Conservation (phyloP, 192 early-diverging fungal species). For the Allomyces arbusculus region DNA sequence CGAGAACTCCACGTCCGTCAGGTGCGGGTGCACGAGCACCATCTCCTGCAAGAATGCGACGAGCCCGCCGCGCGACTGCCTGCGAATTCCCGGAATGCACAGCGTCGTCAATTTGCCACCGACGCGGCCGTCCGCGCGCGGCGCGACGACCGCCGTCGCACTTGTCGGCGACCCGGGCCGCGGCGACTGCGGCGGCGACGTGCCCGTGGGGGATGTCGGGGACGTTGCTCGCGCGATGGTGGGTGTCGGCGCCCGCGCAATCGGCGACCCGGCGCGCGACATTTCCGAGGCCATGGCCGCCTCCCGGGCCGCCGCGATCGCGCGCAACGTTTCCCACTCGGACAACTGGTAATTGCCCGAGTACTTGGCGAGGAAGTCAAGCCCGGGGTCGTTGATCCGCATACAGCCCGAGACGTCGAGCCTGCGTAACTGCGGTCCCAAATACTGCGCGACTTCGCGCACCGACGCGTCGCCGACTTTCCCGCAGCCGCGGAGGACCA, state of each 20-base stretch:
- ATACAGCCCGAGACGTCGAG: neutral
- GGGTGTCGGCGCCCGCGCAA: no score
- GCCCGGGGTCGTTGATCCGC: neutral
- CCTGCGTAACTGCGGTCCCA: neutral
- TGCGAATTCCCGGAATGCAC: neutral
- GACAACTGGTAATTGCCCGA: neutral
- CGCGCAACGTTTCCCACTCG: neutral
- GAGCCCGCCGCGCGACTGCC: neutral
- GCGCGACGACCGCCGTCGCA: neutral
- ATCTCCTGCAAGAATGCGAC: neutral
- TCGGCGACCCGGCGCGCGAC: no score
- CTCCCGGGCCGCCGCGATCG: neutral
- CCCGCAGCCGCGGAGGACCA: neutral
- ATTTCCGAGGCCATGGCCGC: neutral
- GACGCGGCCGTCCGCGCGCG: neutral
- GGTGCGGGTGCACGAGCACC: neutral
- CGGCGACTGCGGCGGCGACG: neutral
- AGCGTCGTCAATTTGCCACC: neutral
- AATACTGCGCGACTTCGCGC: neutral
- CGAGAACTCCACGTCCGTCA: neutral
- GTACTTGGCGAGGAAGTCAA: neutral
- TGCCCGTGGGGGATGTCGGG: no score
- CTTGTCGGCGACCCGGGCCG: neutral
- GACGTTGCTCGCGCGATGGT: no score
- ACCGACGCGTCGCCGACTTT: neutral